Evolutionary conservation across 2,329 filamentous ascomycete species (phyloP), one percentile per base, ranked within the genome.

Genomic region (Pseudogymnoascus sp.): DNA sequence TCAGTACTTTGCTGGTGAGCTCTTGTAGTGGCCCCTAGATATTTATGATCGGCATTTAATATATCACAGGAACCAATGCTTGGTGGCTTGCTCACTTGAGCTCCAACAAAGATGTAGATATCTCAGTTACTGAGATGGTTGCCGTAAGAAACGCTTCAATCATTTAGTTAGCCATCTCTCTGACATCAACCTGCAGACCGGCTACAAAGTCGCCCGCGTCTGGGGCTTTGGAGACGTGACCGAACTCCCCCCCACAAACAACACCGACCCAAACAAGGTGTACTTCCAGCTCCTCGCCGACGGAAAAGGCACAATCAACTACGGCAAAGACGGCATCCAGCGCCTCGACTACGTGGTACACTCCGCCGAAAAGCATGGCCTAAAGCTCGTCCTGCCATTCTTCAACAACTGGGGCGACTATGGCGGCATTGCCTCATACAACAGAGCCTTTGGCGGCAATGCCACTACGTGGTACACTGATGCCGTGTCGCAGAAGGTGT

Each of bases 331-430:
- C 69, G 84, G 85, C 14, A 78, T 88, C 9, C 77, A 85, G 69
- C 78, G 83, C n/a, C 78, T 88, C 2, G 85, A 88, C 69, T 82
- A 82, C 60, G 82, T 87, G 2, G 83, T 88, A 59, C 71, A 77
- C 25, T 74, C 80, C 0, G 85, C 85, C 6, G 84, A 85, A 69
- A 75, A 76, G 62, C 75, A 80, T 62, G 80, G 80, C 2, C 75
- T 88, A 65, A 85, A 86, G 71, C 74, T 87, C 9, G 83, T 88
- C 61, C 78, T 85, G 66, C 79, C 82, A 65, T 82, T 87, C 53
- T 81, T 88, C 62, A 88, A 89, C 73, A 83, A 88, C 72, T 89
- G 85, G 84, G 76, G 77, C 60, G 86, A 88, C 66, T 87, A 86
- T 58, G 84, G 85, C 47, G 84, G 84, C 47, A 85, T 86, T 71